phyloP scores from a whole-genome alignment of 1,284 basidiomycete species.

The Rhizoctonia solani region DNA sequence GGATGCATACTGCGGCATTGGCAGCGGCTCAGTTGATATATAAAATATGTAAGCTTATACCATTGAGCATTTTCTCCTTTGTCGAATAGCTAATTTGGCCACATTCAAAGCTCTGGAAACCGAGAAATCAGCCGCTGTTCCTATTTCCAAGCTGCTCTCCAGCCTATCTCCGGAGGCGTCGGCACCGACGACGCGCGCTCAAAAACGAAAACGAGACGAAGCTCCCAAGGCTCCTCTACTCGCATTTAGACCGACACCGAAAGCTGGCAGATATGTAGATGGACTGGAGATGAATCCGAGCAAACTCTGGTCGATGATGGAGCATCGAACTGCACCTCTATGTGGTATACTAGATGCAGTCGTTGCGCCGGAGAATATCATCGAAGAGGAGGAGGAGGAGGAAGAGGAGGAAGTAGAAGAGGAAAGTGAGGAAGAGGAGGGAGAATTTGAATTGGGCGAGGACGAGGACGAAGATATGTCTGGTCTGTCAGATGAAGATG shows the following conservation, averaged over 20 bases:
- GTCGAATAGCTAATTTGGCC: not conserved
- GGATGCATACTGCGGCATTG: conserved; percentile 64
- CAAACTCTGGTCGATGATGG: conserved; percentile 35
- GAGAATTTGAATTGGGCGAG: conserved; percentile 41
- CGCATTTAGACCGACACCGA: conserved; percentile 10
- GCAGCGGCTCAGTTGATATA: conserved; percentile 76
- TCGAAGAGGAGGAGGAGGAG: conserved; percentile 42
- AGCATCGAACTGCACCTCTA: conserved; percentile 46
- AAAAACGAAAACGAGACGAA: conserved; percentile 47
- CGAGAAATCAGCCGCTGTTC: conserved; percentile 67
- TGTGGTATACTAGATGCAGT: conserved; percentile 61
- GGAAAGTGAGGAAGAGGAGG: conserved; percentile 40
- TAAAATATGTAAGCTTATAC: conserved; percentile 66
- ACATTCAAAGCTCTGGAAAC: conserved; percentile 57
- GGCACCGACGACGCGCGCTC: conserved; percentile 71
- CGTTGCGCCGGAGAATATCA: conserved; percentile 44
- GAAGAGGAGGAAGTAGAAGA: conserved; percentile 41
- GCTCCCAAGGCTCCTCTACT: conserved; percentile 29
- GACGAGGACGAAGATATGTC: conserved; percentile 41
- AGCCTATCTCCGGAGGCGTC: conserved; percentile 58
- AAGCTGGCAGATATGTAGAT: not conserved
- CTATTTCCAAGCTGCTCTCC: conserved; percentile 69
- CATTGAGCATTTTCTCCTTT: not conserved
- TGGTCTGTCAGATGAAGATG: conserved; percentile 38
- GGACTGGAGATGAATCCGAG: not conserved